Base-by-base conservation (phyloP, 2,329 filamentous ascomycete species). In the Plectosphaerella sp. region DNA sequence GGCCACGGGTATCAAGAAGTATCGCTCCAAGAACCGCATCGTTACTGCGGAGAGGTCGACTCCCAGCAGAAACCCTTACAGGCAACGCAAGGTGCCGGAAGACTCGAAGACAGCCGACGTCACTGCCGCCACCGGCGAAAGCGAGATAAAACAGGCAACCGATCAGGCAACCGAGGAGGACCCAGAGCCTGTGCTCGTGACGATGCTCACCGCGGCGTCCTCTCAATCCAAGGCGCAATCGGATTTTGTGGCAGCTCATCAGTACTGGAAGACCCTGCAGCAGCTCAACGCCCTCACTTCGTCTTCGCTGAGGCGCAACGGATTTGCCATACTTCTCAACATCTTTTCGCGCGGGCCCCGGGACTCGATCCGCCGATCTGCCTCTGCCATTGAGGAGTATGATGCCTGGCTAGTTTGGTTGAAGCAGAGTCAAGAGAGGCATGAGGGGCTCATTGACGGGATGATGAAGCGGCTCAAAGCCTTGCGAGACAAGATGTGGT, bases 401-500 rank as follows among this genome's bases (percentile, higher is more conserved):
- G 87, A 91, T 58, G 87, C 87, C 4, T 91, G 88, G 88, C 82
- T 93, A 33, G 83, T 92, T 12, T 91, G 88, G 82, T 77, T 95
- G 18, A 91, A 91, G 63, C 88, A 91, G 59, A 90, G 87, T 22
- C 86, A 93, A 61, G 88, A 91, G 61, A 82, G 88, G 3, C 85
- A 91, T 47, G 89, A 93, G 61, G 80, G 78, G 3, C 79, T 84
- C 12, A 86, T 92, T 36, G 87, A 91, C 41, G 78, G 83, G 5
- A 89, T 91, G 82, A 88, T 90, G 78, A 77, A 78, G 53, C 83
- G 83, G 5, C 77, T 94, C 37, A 83, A 86, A 52, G 85, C 87
- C 20, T 77, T 97, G 39, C 84, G 94, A 42, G 89, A 96, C 67
- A 97, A 97, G 76, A 96, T 97, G 89, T 99, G 94, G 94, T 99